Base-by-base conservation (phyloP, 768 basidiomycete species). In the Phaffia australis region DNA sequence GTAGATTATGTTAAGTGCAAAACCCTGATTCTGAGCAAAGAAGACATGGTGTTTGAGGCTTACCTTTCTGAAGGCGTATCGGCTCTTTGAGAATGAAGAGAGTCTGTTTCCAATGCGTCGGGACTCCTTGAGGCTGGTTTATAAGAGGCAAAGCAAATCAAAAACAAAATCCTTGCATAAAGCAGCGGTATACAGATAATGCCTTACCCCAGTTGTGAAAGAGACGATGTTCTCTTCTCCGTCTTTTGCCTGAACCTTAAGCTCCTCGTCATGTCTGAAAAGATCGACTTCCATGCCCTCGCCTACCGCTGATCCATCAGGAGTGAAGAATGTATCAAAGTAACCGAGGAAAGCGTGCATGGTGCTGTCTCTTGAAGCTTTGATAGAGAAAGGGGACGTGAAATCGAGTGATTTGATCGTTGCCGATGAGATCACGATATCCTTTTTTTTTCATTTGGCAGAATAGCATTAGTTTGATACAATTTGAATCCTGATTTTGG, bases 91-190 rank as follows among this genome's bases (percentile, higher is more conserved):
- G 80, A 71, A 98, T 76, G 77, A 99, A 95, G 2, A 90, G 71
- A 0, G 94, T 91, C 74, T 99, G 94, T 74, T 91, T 92, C 94
- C 94, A 98, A 75, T 99, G 94, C 30, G 93, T 98, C 14, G 89
- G 84, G 27, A 83, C 83, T 65, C 88, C 92, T 71, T 78, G 78
- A 14, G 94, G 92, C 60, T 66, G 35, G 5, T 49, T 5, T 15
- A 0, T 19, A 18, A 35, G 18, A 27, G 8, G 58, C 18, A 27
- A 25, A 50, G n/a, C 11, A 23, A 57, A 16, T 18, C 1, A 55
- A 32, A 14, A n/a, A 49, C 19, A 18, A 11, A 1, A 14, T 25
- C 29, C 56, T 30, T n/a, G 1, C 25, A 3, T 55, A 21, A 7
- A 1, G 7, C 4, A 6, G 18, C 21, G 19, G 6, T 3, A 30